phyloP scores from a whole-genome alignment of 2,329 filamentous ascomycete genomes.

The Aphanocladium album region DNA sequence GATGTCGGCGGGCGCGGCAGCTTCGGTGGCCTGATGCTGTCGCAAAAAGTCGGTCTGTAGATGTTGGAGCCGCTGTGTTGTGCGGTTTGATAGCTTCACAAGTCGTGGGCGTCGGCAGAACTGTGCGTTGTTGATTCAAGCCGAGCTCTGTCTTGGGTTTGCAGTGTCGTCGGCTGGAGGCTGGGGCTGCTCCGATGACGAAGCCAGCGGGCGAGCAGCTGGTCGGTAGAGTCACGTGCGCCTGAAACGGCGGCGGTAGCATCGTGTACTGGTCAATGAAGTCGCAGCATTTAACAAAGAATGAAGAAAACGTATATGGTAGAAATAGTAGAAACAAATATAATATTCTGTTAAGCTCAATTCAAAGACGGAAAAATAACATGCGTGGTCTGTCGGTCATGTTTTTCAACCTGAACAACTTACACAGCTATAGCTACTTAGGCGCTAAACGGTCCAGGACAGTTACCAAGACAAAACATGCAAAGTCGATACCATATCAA shows the following conservation, averaged over 20 bases:
- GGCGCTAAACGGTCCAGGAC: too few species aligned
- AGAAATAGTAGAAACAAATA: too few species aligned
- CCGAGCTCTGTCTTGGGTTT: not conserved
- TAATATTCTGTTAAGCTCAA: too few species aligned
- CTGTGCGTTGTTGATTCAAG: not conserved
- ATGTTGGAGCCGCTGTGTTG: not conserved
- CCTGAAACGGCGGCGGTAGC: not conserved
- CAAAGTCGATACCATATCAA: too few species aligned
- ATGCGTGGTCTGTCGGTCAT: too few species aligned
- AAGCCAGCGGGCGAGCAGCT: not conserved
- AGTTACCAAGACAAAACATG: too few species aligned
- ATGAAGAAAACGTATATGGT: too few species aligned
- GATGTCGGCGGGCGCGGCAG: not conserved
- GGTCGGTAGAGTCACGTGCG: constrained; percentile 1
- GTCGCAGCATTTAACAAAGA: too few species aligned
- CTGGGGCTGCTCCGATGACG: constrained; percentile 3
- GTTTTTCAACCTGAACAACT: too few species aligned
- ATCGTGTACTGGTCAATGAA: not conserved
- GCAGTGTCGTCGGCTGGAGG: constrained; percentile 1
- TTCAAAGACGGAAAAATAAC: too few species aligned
- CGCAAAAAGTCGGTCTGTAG: not conserved
- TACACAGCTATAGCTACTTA: too few species aligned
- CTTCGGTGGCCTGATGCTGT: not conserved
- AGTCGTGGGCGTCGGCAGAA: not conserved
- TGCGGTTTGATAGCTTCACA: not conserved